Base-by-base conservation (phyloP, 345 rosid genomes). In the Mercurialis annua region DNA sequence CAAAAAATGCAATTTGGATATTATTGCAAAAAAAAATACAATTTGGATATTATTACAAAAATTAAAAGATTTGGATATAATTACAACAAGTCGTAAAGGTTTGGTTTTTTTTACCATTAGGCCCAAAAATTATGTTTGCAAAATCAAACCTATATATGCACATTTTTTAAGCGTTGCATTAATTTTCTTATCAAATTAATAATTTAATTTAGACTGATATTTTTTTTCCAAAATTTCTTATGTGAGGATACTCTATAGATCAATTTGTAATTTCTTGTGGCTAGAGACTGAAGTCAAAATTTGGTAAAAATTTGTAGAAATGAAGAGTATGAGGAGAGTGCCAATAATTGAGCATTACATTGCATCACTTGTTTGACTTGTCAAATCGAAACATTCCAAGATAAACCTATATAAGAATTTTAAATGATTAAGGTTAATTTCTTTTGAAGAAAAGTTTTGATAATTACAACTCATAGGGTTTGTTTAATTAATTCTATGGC, bases 361-460 rank as follows among this genome's bases (percentile, higher is more conserved):
- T 40, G 50, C 31, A 59, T 40, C 43, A 33, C 51, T 44, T 33
- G 51, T 27, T 43, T 5, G 31, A 65, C 12, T 2, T 11, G 63
- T 67, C 67, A 67, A 26, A 43, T 71, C 67, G 43, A 51, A 71
- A 67, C 69, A 58, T 67, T 71, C 64, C 62, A 67, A 51, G 40
- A 34, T 57, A 16, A 18, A 52, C 15, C 26, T 21, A 4, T 50
- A 17, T 42, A 2, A 20, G 34, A 33, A 52, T 31, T 51, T 56
- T n/a, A 14, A 20, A 4, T 74, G 48, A 47, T 40, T n/a, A 14
- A 40, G 11, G 44, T 40, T 10, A 60, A 51, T 57, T 46, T 58
- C 58, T 33, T 59, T 21, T 9, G 44, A 2, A 11, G 3, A 50
- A 33, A 76, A 53, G 55, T n/a, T 51, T 66, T 62, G 67, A 58